These are phyloP conservation scores for Cryphonectria japonica DNA, from an alignment of 2,329 filamentous ascomycete species.

Conservation along the genomic window DNA sequence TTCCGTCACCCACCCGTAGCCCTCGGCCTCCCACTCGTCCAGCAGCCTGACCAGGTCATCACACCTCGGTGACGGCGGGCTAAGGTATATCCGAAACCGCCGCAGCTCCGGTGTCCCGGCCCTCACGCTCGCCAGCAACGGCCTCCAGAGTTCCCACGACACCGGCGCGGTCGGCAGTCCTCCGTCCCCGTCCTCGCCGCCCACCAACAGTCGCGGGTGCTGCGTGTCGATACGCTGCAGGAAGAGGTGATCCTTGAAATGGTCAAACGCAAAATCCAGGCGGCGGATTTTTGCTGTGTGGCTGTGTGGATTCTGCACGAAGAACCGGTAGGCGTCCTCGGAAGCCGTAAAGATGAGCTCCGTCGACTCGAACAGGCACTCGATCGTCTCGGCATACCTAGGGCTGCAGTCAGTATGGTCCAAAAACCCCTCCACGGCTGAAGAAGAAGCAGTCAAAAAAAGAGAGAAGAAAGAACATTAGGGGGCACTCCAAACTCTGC, in stretches of 20 bases:
- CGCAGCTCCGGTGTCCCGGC: constrained; percentile 24
- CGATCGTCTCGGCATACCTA: constrained; percentile 34
- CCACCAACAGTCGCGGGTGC: constrained; percentile 20
- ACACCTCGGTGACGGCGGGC: constrained; percentile 3
- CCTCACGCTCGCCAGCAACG: constrained; percentile 23
- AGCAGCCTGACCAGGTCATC: constrained; percentile 21
- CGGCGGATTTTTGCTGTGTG: constrained; percentile 28
- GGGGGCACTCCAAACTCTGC: no score
- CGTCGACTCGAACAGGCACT: constrained; percentile 33
- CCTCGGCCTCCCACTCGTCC: constrained; percentile 18
- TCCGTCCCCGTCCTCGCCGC: not conserved
- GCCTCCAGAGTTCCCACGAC: constrained; percentile 25
- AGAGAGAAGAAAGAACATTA: not conserved
- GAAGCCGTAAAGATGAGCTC: constrained; percentile 36
- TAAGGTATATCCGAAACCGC: constrained; percentile 14
- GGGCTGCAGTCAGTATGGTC: not conserved
- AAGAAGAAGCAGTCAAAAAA: no score
- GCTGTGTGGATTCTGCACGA: constrained; percentile 31
- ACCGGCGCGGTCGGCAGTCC: constrained; percentile 18
- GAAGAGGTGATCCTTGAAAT: constrained; percentile 35
- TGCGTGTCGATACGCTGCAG: constrained; percentile 26
- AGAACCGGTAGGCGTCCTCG: constrained; percentile 34
- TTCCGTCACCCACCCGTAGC: constrained; percentile 21
- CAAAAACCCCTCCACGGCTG: not conserved
- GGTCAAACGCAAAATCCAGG: constrained; percentile 32